Percentiles rank a stretch among this genome's conserved stretches.
Evolutionary conservation across 768 basidiomycete genomes (phyloP).

Genomic region (Termitomyces sp.): DNA sequence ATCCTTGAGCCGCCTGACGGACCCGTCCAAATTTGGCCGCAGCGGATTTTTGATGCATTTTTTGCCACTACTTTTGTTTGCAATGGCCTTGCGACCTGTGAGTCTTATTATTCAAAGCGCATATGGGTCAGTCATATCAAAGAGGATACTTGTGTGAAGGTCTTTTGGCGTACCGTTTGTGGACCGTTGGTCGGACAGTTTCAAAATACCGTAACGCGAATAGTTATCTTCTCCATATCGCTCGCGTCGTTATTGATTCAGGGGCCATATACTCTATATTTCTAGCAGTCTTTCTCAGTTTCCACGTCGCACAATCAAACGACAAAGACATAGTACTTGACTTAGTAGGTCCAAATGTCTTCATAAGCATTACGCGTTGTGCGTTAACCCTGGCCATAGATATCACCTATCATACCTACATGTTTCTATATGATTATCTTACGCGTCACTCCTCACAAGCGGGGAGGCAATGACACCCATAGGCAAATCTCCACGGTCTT

Average conservation of each 20-base stretch:
- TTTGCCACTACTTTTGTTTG: background rate
- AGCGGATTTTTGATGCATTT: background rate
- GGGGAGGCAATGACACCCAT: too few species aligned
- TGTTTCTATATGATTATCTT: slow-evolving; percentile 6
- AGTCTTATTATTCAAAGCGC: background rate
- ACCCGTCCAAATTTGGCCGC: background rate
- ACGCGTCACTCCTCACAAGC: background rate
- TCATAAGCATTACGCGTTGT: background rate
- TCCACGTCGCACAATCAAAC: background rate
- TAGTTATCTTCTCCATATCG: background rate
- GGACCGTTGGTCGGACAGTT: background rate
- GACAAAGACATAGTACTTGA: background rate
- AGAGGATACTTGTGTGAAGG: background rate
- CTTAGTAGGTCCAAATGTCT: background rate
- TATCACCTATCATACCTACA: background rate
- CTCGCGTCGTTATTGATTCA: background rate
- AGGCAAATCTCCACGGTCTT: too few species aligned
- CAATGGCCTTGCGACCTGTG: background rate
- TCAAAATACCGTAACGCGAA: too few species aligned
- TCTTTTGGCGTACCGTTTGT: too few species aligned
- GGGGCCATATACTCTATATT: background rate
- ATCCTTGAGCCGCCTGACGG: background rate
- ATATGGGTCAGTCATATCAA: background rate
- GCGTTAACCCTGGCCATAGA: background rate
- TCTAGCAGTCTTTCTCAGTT: background rate